A percentile compares a stretch with the other conserved stretches of the same genome.
Conservation (phyloP, 1,139 yeast genomes). For the Saccharomyces hybrid region DNA sequence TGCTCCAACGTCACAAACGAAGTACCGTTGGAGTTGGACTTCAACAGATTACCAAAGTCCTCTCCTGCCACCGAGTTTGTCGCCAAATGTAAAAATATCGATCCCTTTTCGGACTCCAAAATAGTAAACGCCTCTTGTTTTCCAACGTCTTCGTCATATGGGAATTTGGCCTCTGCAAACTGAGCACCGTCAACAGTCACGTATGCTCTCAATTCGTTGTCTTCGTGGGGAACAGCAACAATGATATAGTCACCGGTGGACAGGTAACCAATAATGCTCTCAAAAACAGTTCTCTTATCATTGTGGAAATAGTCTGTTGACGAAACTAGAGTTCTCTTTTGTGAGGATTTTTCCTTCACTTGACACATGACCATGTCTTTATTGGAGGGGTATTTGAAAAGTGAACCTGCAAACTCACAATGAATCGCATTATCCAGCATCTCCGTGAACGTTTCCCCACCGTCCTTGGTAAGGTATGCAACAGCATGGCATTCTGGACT, state of each 20-base stretch:
- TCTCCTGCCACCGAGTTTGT: constrained; percentile 43
- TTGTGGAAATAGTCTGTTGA: constrained; percentile 47
- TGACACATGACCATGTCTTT: constrained; percentile 60
- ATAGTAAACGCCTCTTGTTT: constrained; percentile 78
- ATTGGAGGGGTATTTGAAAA: constrained; percentile 36
- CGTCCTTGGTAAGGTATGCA: constrained; percentile 55
- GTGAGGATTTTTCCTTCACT: constrained; percentile 29
- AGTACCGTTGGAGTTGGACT: constrained; percentile 93
- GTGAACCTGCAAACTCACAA: constrained; percentile 64
- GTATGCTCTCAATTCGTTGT: constrained; percentile 49
- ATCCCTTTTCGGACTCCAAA: constrained; percentile 64
- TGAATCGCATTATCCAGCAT: constrained; percentile 44
- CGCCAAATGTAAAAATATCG: constrained; percentile 79
- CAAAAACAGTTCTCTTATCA: constrained; percentile 36
- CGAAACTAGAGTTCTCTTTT: constrained; percentile 38
- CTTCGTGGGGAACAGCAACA: constrained; percentile 48
- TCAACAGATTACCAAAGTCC: constrained; percentile 77
- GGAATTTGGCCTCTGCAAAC: constrained; percentile 77
- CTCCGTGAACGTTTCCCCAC: constrained; percentile 53
- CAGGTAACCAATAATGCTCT: constrained; percentile 57
- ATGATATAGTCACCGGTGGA: constrained; percentile 59
- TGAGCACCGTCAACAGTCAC: constrained; percentile 76
- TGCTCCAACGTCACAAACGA: constrained; percentile 68
- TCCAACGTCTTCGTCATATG: constrained; percentile 48
- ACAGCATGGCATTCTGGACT: constrained; percentile 44